A percentile compares a stretch with the other conserved stretches of the same genome.
Conservation (phyloP, 2,329 filamentous ascomycete genomes). For the Pseudogymnoascus sp. region DNA sequence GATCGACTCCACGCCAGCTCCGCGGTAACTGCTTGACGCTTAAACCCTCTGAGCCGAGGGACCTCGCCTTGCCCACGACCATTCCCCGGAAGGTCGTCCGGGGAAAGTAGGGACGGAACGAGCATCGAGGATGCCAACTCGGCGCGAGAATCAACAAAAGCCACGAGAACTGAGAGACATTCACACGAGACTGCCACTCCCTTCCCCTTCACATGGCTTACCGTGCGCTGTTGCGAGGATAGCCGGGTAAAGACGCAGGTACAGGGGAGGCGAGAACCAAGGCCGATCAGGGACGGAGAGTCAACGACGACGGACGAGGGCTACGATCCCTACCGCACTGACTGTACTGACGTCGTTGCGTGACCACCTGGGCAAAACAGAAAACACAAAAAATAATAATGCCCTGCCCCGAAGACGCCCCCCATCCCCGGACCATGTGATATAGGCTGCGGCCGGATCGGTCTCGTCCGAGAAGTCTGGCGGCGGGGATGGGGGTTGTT, state of each 20-base stretch:
- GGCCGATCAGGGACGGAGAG: slow-evolving; percentile 6
- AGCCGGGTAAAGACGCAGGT: background rate
- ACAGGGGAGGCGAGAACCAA: background rate
- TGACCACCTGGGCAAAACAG: background rate
- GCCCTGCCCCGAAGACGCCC: background rate
- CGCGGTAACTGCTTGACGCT: background rate
- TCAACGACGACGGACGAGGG: background rate
- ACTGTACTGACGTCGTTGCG: background rate
- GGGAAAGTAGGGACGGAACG: background rate
- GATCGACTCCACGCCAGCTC: background rate
- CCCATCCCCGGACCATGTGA: background rate
- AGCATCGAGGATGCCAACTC: background rate
- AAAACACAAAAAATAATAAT: no score
- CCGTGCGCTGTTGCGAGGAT: background rate
- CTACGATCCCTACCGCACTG: background rate
- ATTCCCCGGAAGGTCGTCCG: background rate
- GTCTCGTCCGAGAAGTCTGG: background rate
- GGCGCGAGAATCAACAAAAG: background rate
- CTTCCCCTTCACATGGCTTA: background rate
- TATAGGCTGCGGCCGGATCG: background rate
- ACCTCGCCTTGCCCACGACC: background rate
- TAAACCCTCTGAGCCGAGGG: background rate
- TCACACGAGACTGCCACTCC: background rate
- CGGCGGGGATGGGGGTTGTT: background rate
- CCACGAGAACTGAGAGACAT: background rate